phyloP scores from a whole-genome alignment of 768 basidiomycete genomes.

The Suillus fuscotomentosus region DNA sequence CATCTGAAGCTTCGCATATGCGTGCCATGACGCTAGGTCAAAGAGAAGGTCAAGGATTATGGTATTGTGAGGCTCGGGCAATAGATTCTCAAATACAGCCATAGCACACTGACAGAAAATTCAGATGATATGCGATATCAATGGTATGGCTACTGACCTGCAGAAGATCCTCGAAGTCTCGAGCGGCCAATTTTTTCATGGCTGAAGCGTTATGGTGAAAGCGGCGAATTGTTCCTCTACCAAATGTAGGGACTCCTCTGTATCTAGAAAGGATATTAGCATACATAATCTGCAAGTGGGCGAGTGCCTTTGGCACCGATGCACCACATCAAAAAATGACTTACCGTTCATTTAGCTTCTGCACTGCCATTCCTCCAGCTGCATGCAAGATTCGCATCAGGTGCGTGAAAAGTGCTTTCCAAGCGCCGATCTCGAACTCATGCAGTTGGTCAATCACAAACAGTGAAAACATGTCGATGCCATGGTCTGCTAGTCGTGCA shows the following conservation, averaged over 20 bases:
- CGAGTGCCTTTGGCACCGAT: not conserved
- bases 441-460: no score
- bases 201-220: slow-evolving; percentile 31
- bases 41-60: slow-evolving; percentile 26
- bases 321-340: not conserved
- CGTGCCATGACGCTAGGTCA: slow-evolving; percentile 33
- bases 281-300: not conserved
- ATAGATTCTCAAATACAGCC: slow-evolving; percentile 38
- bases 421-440: no score
- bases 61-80: slow-evolving; percentile 24
- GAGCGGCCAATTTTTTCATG: slow-evolving; percentile 34
- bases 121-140: not conserved
- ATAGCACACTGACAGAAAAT: slow-evolving; percentile 28
- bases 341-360: not conserved
- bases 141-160: slow-evolving; percentile 20
- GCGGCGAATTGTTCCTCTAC: slow-evolving; percentile 25
- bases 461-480: no score
- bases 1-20: slow-evolving; percentile 32
- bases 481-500: no score
- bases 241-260: slow-evolving; percentile 31
- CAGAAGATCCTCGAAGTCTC: slow-evolving; percentile 37
- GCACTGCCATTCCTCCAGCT: no score
- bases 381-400: no score
- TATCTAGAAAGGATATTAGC: slow-evolving; percentile 19
- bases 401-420: no score